Base-by-base conservation (phyloP, 148 eudicot species). In the Hydrangea macrophylla region DNA sequence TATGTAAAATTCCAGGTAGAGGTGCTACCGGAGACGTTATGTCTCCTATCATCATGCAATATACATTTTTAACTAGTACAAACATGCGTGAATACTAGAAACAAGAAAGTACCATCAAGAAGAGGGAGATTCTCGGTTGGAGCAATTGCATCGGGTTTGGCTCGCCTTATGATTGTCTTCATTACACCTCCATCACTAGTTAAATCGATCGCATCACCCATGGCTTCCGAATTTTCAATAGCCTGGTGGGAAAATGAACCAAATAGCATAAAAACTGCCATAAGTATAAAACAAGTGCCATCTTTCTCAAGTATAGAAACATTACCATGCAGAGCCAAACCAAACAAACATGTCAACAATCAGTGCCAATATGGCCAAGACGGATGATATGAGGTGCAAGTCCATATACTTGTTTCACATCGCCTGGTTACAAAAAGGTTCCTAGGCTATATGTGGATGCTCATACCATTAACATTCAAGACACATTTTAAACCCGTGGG, bases 141-240 rank as follows among this genome's bases (percentile, higher is more conserved):
- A 76, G 83, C 81, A 66, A 82, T 55, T 30, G 97, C 90, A 78
- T 94, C 82, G 68, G 90, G 84, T 82, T 88, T 94, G 39, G 96
- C 79, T 54, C 81, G 80, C 63, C 89, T 80, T n/a, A 93, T 71
- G 72, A 88, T 71, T 55, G 81, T 76, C 86, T 90, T 93, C 59
- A 90, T 44, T 65, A 93, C 98, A 77, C 98, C 98, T 54, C 88
- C 92, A 83, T 93, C 98, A 26, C 98, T 90, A 60, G 81, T 86
- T 78, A 93, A 86, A 76, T 93, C 95, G 53, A 90, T 72, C 58
- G 78, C 57, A 69, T 84, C 95, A 60, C 72, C 80, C 98, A 93
- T 93, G 68, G 36, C 78, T 70, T 36, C 65, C 32, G 37, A 33
- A 70, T 42, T 44, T 70, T 78, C 59, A 76, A 24, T 59, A 37